Percentiles rank a stretch among this genome's conserved stretches.
phyloP scores from a whole-genome alignment of 257 asterid species.

The Solanum habrochaites region DNA sequence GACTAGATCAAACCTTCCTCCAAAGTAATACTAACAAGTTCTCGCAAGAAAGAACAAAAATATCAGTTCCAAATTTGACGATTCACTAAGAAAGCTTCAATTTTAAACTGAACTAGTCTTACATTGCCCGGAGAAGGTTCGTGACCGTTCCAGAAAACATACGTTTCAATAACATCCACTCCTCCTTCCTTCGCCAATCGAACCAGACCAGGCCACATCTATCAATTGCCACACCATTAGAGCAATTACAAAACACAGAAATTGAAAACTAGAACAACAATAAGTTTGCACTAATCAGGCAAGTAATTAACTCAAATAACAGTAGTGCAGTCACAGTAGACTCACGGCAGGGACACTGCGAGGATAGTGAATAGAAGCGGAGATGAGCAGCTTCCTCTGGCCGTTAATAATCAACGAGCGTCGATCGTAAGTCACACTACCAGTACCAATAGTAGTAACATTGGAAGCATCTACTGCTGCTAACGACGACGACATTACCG shows the following conservation, averaged over 20 bases:
- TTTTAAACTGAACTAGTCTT: conserved; percentile 1
- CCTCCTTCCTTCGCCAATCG: conserved; percentile 85
- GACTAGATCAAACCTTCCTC: conserved; percentile 80
- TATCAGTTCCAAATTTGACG: neutral
- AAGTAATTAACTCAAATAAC: neutral
- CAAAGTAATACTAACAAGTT: conserved; percentile 64
- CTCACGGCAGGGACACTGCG: conserved; percentile 90
- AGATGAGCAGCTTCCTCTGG: conserved; percentile 65
- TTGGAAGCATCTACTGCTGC: neutral
- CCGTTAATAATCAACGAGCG: conserved; percentile 88
- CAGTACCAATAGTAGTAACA: neutral
- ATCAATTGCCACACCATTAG: neutral
- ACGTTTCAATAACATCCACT: conserved; percentile 69
- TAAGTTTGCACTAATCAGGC: neutral
- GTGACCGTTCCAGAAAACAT: conserved; percentile 93
- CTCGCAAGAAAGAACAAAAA: neutral
- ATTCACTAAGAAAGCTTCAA: neutral
- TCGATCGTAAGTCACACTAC: conserved; percentile 52
- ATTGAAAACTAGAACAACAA: neutral
- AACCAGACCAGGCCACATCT: conserved; percentile 95
- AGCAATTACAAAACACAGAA: neutral
- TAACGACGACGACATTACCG: neutral
- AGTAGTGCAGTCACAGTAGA: neutral
- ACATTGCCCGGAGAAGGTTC: conserved; percentile 77
- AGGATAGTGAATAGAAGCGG: conserved; percentile 88